Base-by-base conservation (phyloP, 2,329 filamentous ascomycete genomes). In the Cercospora sojina region DNA sequence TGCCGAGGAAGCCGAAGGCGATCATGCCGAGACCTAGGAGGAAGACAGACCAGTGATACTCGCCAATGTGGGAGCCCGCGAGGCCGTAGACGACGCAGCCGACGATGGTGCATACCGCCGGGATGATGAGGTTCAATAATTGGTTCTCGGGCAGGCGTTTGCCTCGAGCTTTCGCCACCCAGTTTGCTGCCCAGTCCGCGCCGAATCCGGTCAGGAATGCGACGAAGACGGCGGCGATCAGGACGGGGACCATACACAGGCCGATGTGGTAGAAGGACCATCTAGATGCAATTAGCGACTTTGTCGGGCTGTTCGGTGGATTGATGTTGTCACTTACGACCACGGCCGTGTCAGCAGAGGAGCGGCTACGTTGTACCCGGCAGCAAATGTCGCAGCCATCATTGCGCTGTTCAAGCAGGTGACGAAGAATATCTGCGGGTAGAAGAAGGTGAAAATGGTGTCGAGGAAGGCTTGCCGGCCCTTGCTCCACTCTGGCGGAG, bases 341-440 rank as follows among this genome's bases (percentile, higher is more conserved):
- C 71, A 73, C 3, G 71, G 71, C 32, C 66, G 43, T 9, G 67
- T 73, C 9, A 75, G 62, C 4, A 75, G 66, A 18, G 73, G 71
- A 13, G 74, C 70, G 16, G 74, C 69, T 3, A 69, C 71, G 12
- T 71, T 73, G 65, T 75, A 74, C 23, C 69, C 66, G 3, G 71
- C 70, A 41, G 74, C 73, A 41, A 73, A 71, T 23, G 73, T 70
- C 25, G 60, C 67, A n/a, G 70, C 72, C 63, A 75, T 75, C 72
- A 75, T 74, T 27, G 69, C 72, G 31, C 69, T 72, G 67, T 76
- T 75, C 23, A 76, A 64, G 68, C 74, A 71, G 9, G 74, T 74
- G 66, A 74, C 73, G 72, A 75, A 76, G 66, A 75, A 69, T 47
- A 76, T 75, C 41, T 75, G 74, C 10, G 74, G 74, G 47, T 74